Conservation (phyloP, 208 protist genomes). For the Acanthamoeba royreba region DNA sequence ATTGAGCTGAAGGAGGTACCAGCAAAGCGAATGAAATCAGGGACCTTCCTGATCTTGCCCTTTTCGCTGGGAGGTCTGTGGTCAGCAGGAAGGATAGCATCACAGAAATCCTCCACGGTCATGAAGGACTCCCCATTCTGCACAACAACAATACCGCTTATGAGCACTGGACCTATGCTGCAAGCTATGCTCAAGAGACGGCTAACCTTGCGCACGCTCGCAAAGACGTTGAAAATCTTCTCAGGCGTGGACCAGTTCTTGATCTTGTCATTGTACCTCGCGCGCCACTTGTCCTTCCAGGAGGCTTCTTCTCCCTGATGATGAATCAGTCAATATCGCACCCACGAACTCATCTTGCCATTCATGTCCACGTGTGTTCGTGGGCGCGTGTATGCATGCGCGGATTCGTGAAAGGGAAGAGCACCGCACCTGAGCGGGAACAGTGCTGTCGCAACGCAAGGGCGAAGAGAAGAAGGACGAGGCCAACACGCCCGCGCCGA, state of each 20-base stretch:
- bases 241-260: background rate
- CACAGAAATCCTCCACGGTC: background rate
- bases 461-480: background rate
- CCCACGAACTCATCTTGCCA: too few species aligned
- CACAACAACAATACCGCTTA: background rate
- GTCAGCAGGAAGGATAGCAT: background rate
- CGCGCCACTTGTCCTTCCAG: background rate
- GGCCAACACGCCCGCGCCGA: background rate
- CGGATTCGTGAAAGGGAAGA: too few species aligned
- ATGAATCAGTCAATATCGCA: too few species aligned
- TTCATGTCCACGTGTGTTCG: background rate
- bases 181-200: background rate
- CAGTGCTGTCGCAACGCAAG: background rate
- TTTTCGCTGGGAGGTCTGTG: background rate
- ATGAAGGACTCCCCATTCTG: background rate
- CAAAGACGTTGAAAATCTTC: background rate
- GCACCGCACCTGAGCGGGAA: too few species aligned
- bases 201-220: background rate
- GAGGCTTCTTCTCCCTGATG: background rate
- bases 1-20: background rate
- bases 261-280: background rate
- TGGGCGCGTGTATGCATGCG: too few species aligned
- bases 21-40: slow-evolving; percentile 6
- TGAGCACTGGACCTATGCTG: too few species aligned
- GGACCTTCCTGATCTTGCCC: background rate